Evolutionary conservation across 1,284 basidiomycete genomes (phyloP), one percentile per base, ranked within the genome.

Genomic region (Austroboletus niveus): DNA sequence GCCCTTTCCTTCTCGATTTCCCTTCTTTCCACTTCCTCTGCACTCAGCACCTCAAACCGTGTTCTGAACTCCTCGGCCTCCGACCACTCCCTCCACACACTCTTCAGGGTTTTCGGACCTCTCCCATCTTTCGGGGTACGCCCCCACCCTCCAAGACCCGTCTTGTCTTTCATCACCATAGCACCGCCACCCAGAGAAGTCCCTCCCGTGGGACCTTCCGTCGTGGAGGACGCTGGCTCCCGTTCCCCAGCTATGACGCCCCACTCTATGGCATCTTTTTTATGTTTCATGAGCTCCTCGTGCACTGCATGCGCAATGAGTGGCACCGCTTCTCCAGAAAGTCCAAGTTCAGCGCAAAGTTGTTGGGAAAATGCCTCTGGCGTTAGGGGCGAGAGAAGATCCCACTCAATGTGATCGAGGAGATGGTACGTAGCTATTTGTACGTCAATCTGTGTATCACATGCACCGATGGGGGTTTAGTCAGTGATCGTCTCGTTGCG

Each of bases 401-500:
- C 96, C 97, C 97, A 99, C 72, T 99, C 97, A 61, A 99, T 92
- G 58, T 95, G 91, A 72, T 99, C 96, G 52, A 89, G 79, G 1
- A 99, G 79, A 69, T 96, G 92, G 68, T 94, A 80, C 17, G 88
- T 91, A 43, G 88, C 89, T 65, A 99, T 91, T 70, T 98, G 96
- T n/a, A 99, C 92, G 71, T 99, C 95, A 68, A 99, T 92, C 92
- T 97, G 70, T 17, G 55, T 36, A 42, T 38, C 42, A 38, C 17
- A 54, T 47, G 41, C 40, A 55, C 47, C 48, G 48, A 30, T 29
- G 27, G 48, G 17, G 22, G 24, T 48, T 54, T 42, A 54, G 55
- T 61, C 53, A 52, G 58, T 51, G 53, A 51, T 49, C 52, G 52
- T 53, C 50, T 42, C 54, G 49, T 50, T 15, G 45, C 27, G 22